A percentile compares a stretch with the other conserved stretches of the same genome.
phyloP scores from a whole-genome alignment of 176 grass and related monocot species.

The Canna indica region DNA sequence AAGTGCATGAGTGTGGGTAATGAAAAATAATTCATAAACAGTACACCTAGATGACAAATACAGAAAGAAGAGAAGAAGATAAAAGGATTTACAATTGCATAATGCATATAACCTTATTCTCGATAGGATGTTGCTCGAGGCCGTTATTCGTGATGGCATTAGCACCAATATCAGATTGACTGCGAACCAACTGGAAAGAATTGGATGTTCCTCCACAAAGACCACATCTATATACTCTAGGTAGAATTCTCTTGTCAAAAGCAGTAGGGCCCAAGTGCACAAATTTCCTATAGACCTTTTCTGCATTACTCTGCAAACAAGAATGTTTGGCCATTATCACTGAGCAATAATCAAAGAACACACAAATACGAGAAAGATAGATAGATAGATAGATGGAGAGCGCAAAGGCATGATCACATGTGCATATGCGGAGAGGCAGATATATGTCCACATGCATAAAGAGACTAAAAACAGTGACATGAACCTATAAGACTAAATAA shows the following conservation, averaged over 20 bases:
- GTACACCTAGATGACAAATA: conserved; percentile 3
- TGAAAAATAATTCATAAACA: neutral
- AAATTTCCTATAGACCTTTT: conserved; percentile 65
- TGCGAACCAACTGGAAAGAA: conserved; percentile 50
- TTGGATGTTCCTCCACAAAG: conserved; percentile 65
- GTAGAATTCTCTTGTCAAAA: conserved; percentile 36
- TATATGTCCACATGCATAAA: neutral
- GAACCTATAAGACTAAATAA: neutral
- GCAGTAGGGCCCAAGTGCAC: conserved; percentile 37
- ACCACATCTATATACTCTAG: conserved; percentile 44
- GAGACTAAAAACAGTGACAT: neutral
- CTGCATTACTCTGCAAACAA: conserved; percentile 58
- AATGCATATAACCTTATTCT: conserved; percentile 42
- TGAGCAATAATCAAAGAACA: neutral
- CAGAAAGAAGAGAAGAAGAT: neutral
- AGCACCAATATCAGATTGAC: conserved; percentile 38
- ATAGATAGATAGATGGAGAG: neutral
- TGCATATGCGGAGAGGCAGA: neutral
- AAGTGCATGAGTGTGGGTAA: neutral
- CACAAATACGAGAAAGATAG: too few species aligned
- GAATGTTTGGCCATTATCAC: neutral
- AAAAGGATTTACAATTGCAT: neutral
- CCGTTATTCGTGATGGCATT: too few species aligned
- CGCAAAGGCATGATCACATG: neutral
- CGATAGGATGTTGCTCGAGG: too few species aligned